phyloP scores from a whole-genome alignment of 495 filamentous ascomycete species.

The Xylaria acuta region DNA sequence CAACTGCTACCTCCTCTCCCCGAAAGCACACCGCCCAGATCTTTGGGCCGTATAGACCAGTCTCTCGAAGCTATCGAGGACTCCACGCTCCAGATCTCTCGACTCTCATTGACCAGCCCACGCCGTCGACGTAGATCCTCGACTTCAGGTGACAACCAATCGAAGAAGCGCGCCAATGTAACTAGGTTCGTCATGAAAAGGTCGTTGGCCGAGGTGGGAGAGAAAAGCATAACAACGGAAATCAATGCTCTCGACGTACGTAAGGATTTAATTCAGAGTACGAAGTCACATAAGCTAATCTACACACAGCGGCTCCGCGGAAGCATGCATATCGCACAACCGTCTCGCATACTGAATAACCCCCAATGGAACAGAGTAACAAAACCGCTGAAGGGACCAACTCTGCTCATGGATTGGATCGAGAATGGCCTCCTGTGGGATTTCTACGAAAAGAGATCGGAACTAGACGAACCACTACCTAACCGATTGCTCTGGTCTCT shows the following conservation, averaged over 20 bases:
- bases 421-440: constrained; percentile 24
- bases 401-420: constrained; percentile 33
- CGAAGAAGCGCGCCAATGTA: background rate
- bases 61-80: background rate
- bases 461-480: constrained; percentile 29
- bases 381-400: constrained; percentile 16
- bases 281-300: background rate
- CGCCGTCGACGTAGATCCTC: background rate
- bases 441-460: constrained; percentile 15
- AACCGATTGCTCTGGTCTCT: constrained; percentile 37
- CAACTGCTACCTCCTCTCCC: background rate
- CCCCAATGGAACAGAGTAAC: constrained; percentile 2
- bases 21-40: background rate
- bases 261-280: background rate
- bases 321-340: constrained; percentile 28
- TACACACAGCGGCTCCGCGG: constrained; percentile 27
- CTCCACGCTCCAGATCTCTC: background rate
- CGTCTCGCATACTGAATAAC: constrained; percentile 15
- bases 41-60: background rate
- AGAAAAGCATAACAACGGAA: constrained; percentile 17
- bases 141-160: background rate
- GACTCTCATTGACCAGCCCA: background rate
- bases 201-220: background rate
- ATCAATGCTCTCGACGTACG: constrained; percentile 26
- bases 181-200: constrained; percentile 32